phyloP scores from a whole-genome alignment of 352 stramenopile genomes.

The Pythium biforme region DNA sequence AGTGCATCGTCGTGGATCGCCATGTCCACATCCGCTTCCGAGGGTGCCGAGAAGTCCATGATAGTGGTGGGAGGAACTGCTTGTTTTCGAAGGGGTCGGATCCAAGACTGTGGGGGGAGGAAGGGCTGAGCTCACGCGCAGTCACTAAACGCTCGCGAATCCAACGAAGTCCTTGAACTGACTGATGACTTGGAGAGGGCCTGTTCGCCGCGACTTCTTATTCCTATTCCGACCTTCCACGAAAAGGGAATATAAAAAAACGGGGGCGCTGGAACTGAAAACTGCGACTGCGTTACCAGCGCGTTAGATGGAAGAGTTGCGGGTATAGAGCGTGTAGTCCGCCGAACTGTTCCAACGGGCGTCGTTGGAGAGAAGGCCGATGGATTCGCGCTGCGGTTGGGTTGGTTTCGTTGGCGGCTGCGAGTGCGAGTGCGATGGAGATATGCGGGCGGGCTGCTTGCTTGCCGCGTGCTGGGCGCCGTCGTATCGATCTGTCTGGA shows the following conservation, averaged over 20 bases:
- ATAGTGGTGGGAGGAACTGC: not conserved
- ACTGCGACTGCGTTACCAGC: conserved; percentile 6
- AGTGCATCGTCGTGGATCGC: conserved; percentile 65
- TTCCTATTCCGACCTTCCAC: conserved; percentile 19
- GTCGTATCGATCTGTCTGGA: conserved; percentile 10
- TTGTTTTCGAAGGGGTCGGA: not conserved
- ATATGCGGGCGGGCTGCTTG: not conserved
- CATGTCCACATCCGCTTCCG: conserved; percentile 73
- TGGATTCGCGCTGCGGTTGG: too few species aligned
- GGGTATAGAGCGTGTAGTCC: not conserved
- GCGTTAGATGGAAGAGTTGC: not conserved
- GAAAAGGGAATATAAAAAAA: not conserved
- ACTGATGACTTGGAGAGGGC: conserved; percentile 10
- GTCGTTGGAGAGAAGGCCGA: not conserved
- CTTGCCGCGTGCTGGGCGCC: not conserved
- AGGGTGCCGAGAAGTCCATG: conserved; percentile 58
- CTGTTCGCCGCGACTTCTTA: conserved; percentile 19
- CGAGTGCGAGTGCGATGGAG: conserved; percentile 1
- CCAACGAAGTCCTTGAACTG: conserved; percentile 20
- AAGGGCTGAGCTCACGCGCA: not conserved
- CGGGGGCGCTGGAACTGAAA: not conserved
- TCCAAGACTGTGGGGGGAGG: not conserved
- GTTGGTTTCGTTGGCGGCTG: not conserved
- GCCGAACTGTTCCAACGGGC: not conserved
- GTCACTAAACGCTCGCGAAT: conserved; percentile 8